These are phyloP conservation scores for Psidium friedrichsthalianum DNA, from an alignment of 345 rosid species.

Conservation along the genomic window DNA sequence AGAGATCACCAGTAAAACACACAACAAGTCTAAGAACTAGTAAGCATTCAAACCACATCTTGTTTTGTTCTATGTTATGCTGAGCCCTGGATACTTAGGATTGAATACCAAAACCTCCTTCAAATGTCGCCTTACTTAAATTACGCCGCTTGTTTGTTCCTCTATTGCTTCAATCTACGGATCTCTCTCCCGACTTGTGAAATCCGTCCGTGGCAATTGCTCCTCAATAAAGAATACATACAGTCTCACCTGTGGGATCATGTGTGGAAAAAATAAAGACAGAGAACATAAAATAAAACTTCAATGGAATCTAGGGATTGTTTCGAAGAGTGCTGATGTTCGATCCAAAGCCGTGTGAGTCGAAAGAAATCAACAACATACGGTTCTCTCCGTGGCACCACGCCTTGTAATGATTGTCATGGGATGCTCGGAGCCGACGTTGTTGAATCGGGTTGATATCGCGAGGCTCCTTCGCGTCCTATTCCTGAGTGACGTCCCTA, in stretches of 20 bases:
- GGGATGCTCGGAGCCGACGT: not conserved
- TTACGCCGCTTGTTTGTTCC: not conserved
- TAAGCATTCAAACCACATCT: not conserved
- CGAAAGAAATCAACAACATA: not conserved
- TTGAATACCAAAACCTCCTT: not conserved
- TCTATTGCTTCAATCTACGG: not conserved
- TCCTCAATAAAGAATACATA: not conserved
- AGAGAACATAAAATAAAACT: not conserved
- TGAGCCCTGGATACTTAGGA: not conserved
- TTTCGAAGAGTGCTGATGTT: not conserved
- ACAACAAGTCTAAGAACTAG: not conserved
- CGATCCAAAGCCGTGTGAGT: not conserved
- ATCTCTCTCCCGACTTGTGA: not conserved
- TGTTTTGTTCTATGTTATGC: not conserved
- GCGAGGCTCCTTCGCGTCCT: not conserved
- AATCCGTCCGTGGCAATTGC: not conserved
- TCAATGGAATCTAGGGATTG: not conserved
- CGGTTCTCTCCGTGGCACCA: not conserved
- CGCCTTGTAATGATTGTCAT: not conserved
- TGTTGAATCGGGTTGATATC: not conserved
- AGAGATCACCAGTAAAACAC: not conserved
- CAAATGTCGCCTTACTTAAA: not conserved
- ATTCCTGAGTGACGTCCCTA: not conserved
- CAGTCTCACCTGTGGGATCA: not conserved
- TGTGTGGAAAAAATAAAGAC: not conserved